Conservation (phyloP, 2,329 filamentous ascomycete species). For the Ascochyta fabae region DNA sequence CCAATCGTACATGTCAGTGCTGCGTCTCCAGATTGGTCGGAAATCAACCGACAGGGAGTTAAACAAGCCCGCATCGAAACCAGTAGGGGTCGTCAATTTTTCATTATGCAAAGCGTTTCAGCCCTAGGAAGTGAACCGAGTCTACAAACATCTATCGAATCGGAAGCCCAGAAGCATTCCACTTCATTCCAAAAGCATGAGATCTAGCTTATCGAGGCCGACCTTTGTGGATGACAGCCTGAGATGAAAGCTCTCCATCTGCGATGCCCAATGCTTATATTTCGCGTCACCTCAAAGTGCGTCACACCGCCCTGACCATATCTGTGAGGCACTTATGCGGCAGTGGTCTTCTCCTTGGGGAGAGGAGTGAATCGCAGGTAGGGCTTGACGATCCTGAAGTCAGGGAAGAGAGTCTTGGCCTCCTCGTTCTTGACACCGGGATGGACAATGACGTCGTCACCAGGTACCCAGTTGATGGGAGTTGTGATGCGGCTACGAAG, state of each 20-base stretch:
- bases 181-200: slow-evolving; percentile 12
- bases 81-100: slow-evolving; percentile 15
- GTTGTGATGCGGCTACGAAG: slow-evolving; percentile 58
- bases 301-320: slow-evolving; percentile 1
- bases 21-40: not conserved
- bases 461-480: slow-evolving; percentile 67
- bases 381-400: slow-evolving; percentile 67
- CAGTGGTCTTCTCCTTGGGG: slow-evolving; percentile 63
- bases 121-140: slow-evolving; percentile 7
- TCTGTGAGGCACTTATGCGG: slow-evolving; percentile 37
- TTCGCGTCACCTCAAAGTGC: not conserved
- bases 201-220: slow-evolving; percentile 2
- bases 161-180: not conserved
- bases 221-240: not conserved
- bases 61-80: slow-evolving; percentile 7
- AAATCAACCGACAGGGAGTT: not conserved
- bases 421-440: slow-evolving; percentile 64
- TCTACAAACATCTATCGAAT: slow-evolving; percentile 11
- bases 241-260: slow-evolving; percentile 10
- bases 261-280: slow-evolving; percentile 15
- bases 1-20: slow-evolving; percentile 1
- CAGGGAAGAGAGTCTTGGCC: slow-evolving; percentile 65
- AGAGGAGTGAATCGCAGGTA: slow-evolving; percentile 67
- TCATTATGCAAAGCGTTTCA: slow-evolving; percentile 20
- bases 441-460: slow-evolving; percentile 68